phyloP scores from a whole-genome alignment of 2,329 filamentous ascomycete genomes.

The Truncatella angustata region DNA sequence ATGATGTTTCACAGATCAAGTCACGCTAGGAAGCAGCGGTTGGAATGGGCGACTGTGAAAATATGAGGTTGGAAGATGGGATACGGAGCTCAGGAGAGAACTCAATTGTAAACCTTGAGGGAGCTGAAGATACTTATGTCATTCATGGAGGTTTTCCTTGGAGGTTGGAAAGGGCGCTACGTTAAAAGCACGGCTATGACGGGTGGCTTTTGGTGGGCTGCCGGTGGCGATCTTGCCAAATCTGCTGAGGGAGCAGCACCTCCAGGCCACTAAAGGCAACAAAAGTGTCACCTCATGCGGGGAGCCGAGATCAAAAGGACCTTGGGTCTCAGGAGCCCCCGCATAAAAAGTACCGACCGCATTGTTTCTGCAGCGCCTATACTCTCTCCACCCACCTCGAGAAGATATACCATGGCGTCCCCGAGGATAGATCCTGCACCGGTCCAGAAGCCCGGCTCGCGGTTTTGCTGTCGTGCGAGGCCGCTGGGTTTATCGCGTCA shows the following conservation, averaged over 20 bases:
- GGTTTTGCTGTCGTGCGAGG: too few species aligned
- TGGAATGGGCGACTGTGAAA: too few species aligned
- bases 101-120: neutral
- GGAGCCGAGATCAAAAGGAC: conserved; percentile 2
- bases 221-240: neutral
- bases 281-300: conserved; percentile 4
- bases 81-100: neutral
- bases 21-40: too few species aligned
- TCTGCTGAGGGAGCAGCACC: neutral
- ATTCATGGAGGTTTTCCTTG: neutral
- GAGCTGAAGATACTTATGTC: neutral
- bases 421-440: neutral
- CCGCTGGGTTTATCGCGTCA: too few species aligned
- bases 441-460: neutral
- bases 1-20: too few species aligned
- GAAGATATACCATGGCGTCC: too few species aligned
- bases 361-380: neutral
- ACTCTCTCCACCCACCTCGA: too few species aligned
- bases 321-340: neutral
- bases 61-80: too few species aligned
- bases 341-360: neutral
- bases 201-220: neutral
- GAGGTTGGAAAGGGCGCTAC: neutral
- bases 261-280: neutral
- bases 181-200: neutral